phyloP scores from a whole-genome alignment of 345 rosid genomes.

The Hibiscus trionum region DNA sequence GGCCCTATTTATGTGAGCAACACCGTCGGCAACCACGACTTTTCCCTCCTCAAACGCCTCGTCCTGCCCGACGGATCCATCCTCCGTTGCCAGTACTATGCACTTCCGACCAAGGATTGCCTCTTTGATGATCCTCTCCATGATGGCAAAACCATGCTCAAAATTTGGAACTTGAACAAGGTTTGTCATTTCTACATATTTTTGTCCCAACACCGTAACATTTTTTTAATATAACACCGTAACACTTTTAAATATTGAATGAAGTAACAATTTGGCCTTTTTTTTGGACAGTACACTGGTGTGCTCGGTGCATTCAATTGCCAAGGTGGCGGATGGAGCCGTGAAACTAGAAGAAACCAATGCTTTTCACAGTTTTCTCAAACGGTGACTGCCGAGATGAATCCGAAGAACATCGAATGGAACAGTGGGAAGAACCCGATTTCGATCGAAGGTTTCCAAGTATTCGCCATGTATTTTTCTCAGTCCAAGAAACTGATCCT shows the following conservation, averaged over 20 bases:
- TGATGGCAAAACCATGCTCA: slow-evolving; percentile 98
- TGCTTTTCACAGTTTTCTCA: slow-evolving; percentile 59
- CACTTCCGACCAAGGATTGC: slow-evolving; percentile 85
- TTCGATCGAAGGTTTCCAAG: slow-evolving; percentile 43
- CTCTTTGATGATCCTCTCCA: slow-evolving; percentile 91
- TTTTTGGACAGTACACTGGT: slow-evolving; percentile 52
- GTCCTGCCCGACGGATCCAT: slow-evolving; percentile 76
- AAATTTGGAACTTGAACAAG: slow-evolving; percentile 97
- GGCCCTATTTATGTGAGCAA: slow-evolving; percentile 91
- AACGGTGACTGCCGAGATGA: slow-evolving; percentile 44
- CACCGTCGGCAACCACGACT: slow-evolving; percentile 75
- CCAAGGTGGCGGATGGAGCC: slow-evolving; percentile 98
- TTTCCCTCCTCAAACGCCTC: slow-evolving; percentile 53
- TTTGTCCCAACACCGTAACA: not conserved
- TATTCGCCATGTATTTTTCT: slow-evolving; percentile 63
- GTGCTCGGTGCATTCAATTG: slow-evolving; percentile 88
- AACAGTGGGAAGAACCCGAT: slow-evolving; percentile 66
- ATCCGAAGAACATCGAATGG: slow-evolving; percentile 67
- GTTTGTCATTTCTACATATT: slow-evolving; percentile 20
- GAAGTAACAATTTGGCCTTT: not conserved
- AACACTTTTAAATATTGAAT: not conserved
- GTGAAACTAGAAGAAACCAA: slow-evolving; percentile 69
- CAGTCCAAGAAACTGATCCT: slow-evolving; percentile 63
- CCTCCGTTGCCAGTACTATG: slow-evolving; percentile 73
- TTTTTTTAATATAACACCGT: not conserved